A percentile compares a stretch with the other conserved stretches of the same genome.
phyloP scores from a whole-genome alignment of 2,329 filamentous ascomycete species.

The Beauveria varroae region DNA sequence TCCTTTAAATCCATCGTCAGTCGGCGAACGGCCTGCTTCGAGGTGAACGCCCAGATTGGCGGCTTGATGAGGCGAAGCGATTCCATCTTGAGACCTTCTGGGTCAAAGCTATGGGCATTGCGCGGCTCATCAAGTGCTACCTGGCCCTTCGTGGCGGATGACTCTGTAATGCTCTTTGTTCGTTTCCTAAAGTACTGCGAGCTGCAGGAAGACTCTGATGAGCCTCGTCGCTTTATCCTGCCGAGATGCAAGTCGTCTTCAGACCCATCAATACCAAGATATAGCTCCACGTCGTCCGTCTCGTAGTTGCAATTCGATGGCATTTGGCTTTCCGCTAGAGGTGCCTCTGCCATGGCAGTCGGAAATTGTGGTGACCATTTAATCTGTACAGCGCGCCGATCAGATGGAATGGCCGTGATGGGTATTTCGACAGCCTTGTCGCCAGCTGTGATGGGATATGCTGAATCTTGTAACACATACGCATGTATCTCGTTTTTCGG shows the following conservation, averaged over 20 bases:
- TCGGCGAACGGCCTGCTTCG: slow-evolving; percentile 55
- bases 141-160: background rate
- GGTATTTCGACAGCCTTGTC: slow-evolving; percentile 17
- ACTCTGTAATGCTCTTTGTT: background rate
- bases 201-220: background rate
- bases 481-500: background rate
- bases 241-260: background rate
- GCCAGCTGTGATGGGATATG: background rate
- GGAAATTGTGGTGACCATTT: no score
- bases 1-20: slow-evolving; percentile 49
- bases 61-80: slow-evolving; percentile 22
- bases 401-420: slow-evolving; percentile 18
- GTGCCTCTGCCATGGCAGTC: background rate
- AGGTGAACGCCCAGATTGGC: slow-evolving; percentile 56
- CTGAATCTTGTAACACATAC: slow-evolving; percentile 23
- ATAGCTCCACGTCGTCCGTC: background rate
- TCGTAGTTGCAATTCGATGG: background rate
- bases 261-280: background rate
- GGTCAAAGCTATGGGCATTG: background rate
- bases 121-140: background rate
- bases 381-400: background rate
- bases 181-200: background rate
- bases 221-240: background rate
- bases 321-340: background rate
- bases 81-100: background rate